Evolutionary conservation across 1,139 yeast species (phyloP), one percentile per base, ranked within the genome.

Genomic region (Yamadazyma membranifaciens): DNA sequence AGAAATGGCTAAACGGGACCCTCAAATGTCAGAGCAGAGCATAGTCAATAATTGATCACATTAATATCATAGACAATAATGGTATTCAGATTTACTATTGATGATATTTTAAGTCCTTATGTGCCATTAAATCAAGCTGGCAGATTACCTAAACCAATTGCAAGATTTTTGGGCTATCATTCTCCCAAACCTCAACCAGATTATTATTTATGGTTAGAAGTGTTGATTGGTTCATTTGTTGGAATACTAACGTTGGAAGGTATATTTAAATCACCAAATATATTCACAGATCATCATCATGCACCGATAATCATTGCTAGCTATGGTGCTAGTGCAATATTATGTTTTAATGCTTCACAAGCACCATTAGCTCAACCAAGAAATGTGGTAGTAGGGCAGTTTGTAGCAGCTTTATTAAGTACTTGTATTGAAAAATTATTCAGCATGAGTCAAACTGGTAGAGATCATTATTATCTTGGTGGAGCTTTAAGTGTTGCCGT

Each of bases 311-410:
- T 82, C 7, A 65, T 82, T 29, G 87, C 88, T 2, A 70, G 79
- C 47, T 79, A 74, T 50, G 87, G 86, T 10, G 89, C 89, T 1
- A 65, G 83, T 1, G 85, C 87, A 2, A 76, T 83, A 31, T 62
- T 83, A 16, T 65, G 81, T 36, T 83, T 77, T 59, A 82, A 82
- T 53, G 76, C 80, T 0, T 63, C 67, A 13, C 71, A 59, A 34
- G 76, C 76, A 0, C 88, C 89, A 1, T 61, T 83, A 38, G 81
- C 87, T 1, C 89, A 83, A 59, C 89, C 89, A 0, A 59, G 88
- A 40, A 80, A 75, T 54, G 64, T 82, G 0, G 45, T 82, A 6
- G 40, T 75, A 38, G 88, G 88, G 3, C 83, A 81, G 37, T 67
- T 82, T 47, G 24, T 80, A 3, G 59, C 81, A 3, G 62, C 84